Evolutionary conservation across 2,329 filamentous ascomycete genomes (phyloP), one percentile per base, ranked within the genome.

Genomic region (Colletotrichum incanum): DNA sequence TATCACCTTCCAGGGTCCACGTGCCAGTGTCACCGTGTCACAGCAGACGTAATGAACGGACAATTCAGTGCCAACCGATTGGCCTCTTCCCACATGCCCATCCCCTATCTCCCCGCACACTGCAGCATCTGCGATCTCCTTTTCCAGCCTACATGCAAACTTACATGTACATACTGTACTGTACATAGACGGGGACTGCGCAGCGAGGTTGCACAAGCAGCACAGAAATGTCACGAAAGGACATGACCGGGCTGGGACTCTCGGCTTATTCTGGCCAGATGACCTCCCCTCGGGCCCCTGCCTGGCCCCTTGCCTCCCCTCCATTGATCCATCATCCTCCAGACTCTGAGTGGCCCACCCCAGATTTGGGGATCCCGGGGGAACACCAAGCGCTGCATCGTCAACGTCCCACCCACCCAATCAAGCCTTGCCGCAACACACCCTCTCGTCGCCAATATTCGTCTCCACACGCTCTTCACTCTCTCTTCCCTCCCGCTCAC

Each of bases 291-390:
- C 26, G 62, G 34, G 31, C 43, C 45, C 61, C 47, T n/a, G 6
- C 60, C 43, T 47, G 47, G 39, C 43, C 26, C n/a, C 41, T 47
- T 41, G 23, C 18, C 20, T 31, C 4, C 56, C 1, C 37, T 23
- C 14, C 31, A 20, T 18, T 31, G 49, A 20, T 3, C 31, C 52
- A 31, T 14, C 49, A 43, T 65, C 20, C 39, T 34, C 20, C 39
- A 62, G 34, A 34, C 39, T 43, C 23, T 62, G 34, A 56, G 43
- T 47, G 56, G 68, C 59, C 58, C 68, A 39, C 68, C 68, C 68
- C 56, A 47, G 58, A 67, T 68, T 58, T 59, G 56, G 68, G 50
- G 65, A 71, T 63, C 54, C 63, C 54, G 62, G 67, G 62, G 67
- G 23, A 54, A 68, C 39, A 47, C 45, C 54, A 55, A 26, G 37